A percentile compares a stretch with the other conserved stretches of the same genome.
Evolutionary conservation across 805 yeast species (phyloP).

Genomic region (Limtongia smithiae): DNA sequence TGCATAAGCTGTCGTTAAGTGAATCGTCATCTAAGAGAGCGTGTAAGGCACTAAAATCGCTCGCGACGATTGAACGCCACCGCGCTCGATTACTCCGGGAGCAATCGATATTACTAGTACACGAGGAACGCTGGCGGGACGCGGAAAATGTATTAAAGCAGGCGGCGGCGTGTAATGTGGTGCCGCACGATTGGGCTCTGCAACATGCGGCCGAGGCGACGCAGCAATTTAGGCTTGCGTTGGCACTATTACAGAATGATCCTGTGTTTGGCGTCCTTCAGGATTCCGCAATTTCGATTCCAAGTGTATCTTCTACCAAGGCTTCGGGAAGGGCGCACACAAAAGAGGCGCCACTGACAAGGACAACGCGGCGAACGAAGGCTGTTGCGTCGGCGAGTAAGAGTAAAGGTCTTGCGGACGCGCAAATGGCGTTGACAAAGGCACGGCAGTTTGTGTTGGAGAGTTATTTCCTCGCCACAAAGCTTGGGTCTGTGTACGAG

Average conservation of each 20-base stretch:
- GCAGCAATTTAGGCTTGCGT: conserved; percentile 25
- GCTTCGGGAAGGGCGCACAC: neutral
- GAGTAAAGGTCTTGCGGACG: conserved; percentile 4
- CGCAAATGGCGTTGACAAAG: conserved; percentile 3
- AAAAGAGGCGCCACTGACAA: neutral
- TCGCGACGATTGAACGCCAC: conserved; percentile 1
- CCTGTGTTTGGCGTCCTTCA: conserved; percentile 49
- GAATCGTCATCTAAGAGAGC: neutral
- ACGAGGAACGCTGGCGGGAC: conserved; percentile 9
- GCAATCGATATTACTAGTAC: neutral
- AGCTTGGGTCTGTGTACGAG: conserved; percentile 14
- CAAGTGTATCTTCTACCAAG: conserved; percentile 27
- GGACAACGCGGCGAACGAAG: conserved; percentile 3
- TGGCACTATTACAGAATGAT: conserved; percentile 36
- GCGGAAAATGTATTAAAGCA: conserved; percentile 4
- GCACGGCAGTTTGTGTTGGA: conserved; percentile 13
- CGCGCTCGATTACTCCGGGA: conserved; percentile 2
- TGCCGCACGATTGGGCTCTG: conserved; percentile 14
- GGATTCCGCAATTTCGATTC: conserved; percentile 50
- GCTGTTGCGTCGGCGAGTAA: neutral
- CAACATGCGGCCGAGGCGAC: conserved; percentile 21
- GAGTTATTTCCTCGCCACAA: conserved; percentile 4
- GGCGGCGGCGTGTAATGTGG: neutral
- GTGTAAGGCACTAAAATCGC: neutral
- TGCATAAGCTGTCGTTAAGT: conserved; percentile 1